Evolutionary conservation across 306 rosid genomes (phyloP), one percentile per base, ranked within the genome.

Genomic region (Ormosia emarginata): DNA sequence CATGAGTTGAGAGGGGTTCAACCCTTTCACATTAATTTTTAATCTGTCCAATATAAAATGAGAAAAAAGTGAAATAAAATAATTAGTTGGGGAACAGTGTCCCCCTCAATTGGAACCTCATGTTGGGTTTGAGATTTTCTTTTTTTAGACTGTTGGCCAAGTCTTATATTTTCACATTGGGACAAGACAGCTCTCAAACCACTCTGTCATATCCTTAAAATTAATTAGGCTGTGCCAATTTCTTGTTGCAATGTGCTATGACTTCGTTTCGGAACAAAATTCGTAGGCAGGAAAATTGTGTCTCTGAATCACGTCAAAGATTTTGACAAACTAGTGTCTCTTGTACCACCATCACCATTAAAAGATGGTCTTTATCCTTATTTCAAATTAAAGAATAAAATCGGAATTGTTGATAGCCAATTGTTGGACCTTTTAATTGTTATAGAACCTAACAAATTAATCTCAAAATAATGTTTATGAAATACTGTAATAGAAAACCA

Each of bases 41-140:
- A 71, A 52, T 50, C 5, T 11, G 2, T 36, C 14, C 13, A 78
- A 50, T 65, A 44, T 34, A 69, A 53, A 78, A 65, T 33, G 12
- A 5, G 18, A 47, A 47, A n/a, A 58, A 64, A 40, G 8, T 0
- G 15, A 61, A 55, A 69, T 29, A 78, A 62, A 72, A 62, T 43
- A 47, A 13, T 36, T 56, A 77, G 71, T n/a, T 50, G 44, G 82
- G 17, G 34, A 64, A 24, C 24, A 71, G 56, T 87, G 95, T 90
- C 79, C 79, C 74, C 90, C 90, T 33, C 13, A 9, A 3, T 39
- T 53, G 87, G 77, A 80, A 90, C 92, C 91, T 83, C 13, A 37
- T 89, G 92, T 84, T 90, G 94, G 90, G 82, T 58, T 59, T 82
- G 76, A 64, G 75, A 72, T 61, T 55, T 78, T 67, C 88, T 81